Conservation (phyloP, 108 stramenopile genomes). For the Stephanodiscus triporus region DNA sequence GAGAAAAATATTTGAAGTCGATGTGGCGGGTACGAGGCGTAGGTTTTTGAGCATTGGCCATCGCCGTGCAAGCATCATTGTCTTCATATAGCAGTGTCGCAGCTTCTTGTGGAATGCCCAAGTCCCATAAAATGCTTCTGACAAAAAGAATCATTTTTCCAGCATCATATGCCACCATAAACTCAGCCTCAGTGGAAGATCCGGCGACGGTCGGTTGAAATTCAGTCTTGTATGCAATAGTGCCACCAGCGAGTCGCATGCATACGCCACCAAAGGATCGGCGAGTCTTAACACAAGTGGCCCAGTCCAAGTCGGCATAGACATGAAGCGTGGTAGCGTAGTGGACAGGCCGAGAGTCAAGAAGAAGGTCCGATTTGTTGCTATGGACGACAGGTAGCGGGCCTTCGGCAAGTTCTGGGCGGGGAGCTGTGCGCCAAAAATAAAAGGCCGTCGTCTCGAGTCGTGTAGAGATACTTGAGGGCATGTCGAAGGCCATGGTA, state of each 20-base stretch:
- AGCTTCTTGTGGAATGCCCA: constrained; percentile 23
- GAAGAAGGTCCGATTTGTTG: not conserved
- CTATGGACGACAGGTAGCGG: constrained; percentile 3
- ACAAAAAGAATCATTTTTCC: constrained; percentile 33
- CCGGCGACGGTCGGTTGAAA: constrained; percentile 36
- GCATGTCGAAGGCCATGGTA: not conserved
- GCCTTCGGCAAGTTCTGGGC: constrained; percentile 7
- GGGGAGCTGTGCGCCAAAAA: constrained; percentile 28
- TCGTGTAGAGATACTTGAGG: constrained; percentile 1
- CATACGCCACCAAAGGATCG: constrained; percentile 32
- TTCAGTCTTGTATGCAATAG: constrained; percentile 21
- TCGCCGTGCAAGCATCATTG: constrained; percentile 13
- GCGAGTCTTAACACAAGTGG: not conserved
- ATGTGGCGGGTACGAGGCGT: constrained; percentile 24
- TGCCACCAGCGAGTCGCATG: constrained; percentile 31
- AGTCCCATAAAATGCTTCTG: constrained; percentile 33
- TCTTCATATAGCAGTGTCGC: constrained; percentile 33
- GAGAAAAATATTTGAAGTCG: constrained; percentile 1
- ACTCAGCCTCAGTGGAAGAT: constrained; percentile 26
- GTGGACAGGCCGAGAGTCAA: not conserved
- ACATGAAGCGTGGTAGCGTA: not conserved
- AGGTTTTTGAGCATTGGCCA: constrained; percentile 21
- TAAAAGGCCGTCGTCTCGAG: constrained; percentile 13
- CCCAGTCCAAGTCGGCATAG: constrained; percentile 20
- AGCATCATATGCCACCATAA: constrained; percentile 9